Conservation (phyloP, 2,329 filamentous ascomycete genomes). For the Fusarium sulawesiense region DNA sequence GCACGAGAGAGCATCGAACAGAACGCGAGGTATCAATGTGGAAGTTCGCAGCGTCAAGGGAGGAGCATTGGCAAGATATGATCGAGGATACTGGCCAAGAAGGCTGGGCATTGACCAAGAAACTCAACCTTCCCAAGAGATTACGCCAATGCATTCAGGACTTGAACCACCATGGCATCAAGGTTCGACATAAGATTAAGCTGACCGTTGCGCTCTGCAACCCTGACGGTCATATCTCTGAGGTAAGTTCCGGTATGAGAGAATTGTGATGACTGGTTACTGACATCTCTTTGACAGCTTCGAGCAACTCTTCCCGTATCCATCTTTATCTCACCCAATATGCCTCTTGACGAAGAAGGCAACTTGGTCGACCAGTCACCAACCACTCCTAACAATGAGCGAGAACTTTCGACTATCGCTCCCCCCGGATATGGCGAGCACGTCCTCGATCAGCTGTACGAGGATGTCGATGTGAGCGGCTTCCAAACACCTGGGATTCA, state of each 20-base stretch:
- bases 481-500: slow-evolving; percentile 79
- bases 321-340: slow-evolving; percentile 94
- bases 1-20: slow-evolving; percentile 68
- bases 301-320: slow-evolving; percentile 90
- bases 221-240: slow-evolving; percentile 92
- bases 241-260: slow-evolving; percentile 64
- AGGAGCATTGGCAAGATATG: slow-evolving; percentile 75
- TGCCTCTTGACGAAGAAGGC: slow-evolving; percentile 88
- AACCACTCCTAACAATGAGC: slow-evolving; percentile 55
- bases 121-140: slow-evolving; percentile 79
- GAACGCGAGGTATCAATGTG: slow-evolving; percentile 73
- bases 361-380: slow-evolving; percentile 75
- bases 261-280: background rate
- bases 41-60: slow-evolving; percentile 65
- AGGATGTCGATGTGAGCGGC: slow-evolving; percentile 83
- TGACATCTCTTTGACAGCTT: slow-evolving; percentile 61
- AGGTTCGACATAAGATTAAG: slow-evolving; percentile 91
- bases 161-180: slow-evolving; percentile 88
- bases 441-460: slow-evolving; percentile 88
- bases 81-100: slow-evolving; percentile 75
- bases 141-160: slow-evolving; percentile 89
- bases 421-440: slow-evolving; percentile 96
- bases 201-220: slow-evolving; percentile 92
- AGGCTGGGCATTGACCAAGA: slow-evolving; percentile 71
- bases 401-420: slow-evolving; percentile 73